phyloP scores from a whole-genome alignment of 2,329 filamentous ascomycete species.

The Aspergillus caelatus region DNA sequence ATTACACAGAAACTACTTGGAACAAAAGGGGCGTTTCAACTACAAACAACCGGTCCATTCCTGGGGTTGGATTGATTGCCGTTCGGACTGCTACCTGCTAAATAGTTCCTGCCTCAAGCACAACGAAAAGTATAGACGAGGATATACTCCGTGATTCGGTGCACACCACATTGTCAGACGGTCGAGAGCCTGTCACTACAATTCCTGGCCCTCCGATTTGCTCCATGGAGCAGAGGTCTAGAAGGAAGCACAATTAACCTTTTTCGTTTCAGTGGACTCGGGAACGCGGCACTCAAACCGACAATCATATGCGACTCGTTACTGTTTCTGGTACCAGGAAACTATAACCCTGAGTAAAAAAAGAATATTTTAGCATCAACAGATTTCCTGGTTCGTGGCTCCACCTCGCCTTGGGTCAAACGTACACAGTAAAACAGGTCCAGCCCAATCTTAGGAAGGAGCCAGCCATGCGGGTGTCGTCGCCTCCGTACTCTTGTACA shows the following conservation, averaged over 20 bases:
- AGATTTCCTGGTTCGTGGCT: slow-evolving; percentile 2
- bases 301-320: slow-evolving; percentile 2
- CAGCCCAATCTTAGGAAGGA: slow-evolving; percentile 5
- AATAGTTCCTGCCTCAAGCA: neutral
- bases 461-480: slow-evolving; percentile 11
- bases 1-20: neutral
- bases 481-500: neutral
- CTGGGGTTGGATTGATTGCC: neutral
- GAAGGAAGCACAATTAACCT: slow-evolving; percentile 1
- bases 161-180: neutral
- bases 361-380: slow-evolving; percentile 2
- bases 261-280: neutral
- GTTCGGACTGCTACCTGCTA: neutral
- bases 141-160: neutral
- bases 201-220: slow-evolving; percentile 16
- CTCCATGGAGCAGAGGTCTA: neutral
- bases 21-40: neutral
- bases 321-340: neutral
- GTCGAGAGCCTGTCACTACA: slow-evolving; percentile 4
- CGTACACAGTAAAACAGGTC: neutral
- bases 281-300: slow-evolving; percentile 3
- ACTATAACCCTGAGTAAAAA: neutral
- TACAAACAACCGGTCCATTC: neutral
- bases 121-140: neutral
- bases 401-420: slow-evolving; percentile 7